A percentile compares a stretch with the other conserved stretches of the same genome.
These are phyloP conservation scores for Byssochlamys sp. DNA, from an alignment of 2,329 filamentous ascomycete genomes.

Conservation along the genomic window DNA sequence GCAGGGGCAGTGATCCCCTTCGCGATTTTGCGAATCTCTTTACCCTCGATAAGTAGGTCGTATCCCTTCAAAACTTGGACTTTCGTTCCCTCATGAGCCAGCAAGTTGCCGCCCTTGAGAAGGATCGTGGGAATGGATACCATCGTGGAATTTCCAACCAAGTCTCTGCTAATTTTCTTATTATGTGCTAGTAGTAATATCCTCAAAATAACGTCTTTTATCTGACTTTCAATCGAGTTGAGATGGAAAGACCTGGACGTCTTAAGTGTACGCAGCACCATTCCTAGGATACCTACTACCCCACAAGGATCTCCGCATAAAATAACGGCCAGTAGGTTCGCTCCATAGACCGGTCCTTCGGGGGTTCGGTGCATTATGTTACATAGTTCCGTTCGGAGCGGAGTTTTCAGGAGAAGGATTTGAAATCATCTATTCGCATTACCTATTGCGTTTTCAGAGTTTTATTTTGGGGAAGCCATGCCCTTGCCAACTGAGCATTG, in stretches of 20 bases:
- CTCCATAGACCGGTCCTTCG: background rate
- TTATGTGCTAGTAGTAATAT: background rate
- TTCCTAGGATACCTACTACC: background rate
- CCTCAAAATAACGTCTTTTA: background rate
- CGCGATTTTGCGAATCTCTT: slow-evolving; percentile 12
- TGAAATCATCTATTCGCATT: too few species aligned
- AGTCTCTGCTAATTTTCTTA: background rate
- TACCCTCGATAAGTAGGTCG: slow-evolving; percentile 13
- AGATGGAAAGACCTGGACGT: background rate
- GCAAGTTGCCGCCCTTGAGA: background rate
- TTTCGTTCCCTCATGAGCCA: background rate
- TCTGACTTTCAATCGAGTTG: background rate
- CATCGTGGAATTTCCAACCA: background rate
- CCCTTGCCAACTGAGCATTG: too few species aligned
- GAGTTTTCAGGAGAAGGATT: too few species aligned
- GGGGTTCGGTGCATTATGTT: background rate
- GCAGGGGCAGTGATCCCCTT: slow-evolving; percentile 6
- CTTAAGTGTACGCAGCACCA: too few species aligned
- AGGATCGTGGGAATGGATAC: background rate
- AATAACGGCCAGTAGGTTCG: background rate
- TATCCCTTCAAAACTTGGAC: background rate
- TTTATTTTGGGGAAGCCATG: too few species aligned
- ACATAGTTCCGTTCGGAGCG: background rate
- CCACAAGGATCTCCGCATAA: background rate
- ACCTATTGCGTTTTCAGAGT: too few species aligned